These are phyloP conservation scores for Gaultheria prostrata DNA, from an alignment of 148 eudicot genomes.

Conservation along the genomic window DNA sequence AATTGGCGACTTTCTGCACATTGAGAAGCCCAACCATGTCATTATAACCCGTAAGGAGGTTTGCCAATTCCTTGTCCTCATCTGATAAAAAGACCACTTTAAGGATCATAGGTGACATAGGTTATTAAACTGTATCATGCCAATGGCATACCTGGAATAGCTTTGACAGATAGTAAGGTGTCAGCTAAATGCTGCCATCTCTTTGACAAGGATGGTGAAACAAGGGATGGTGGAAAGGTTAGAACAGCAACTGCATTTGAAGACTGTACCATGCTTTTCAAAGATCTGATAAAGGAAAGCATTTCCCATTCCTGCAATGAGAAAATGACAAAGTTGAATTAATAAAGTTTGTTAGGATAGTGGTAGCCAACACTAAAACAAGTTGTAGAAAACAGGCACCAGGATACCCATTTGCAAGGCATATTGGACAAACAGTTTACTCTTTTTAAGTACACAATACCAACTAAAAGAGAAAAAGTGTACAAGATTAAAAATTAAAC, in stretches of 20 bases:
- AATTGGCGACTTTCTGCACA: conserved; percentile 81
- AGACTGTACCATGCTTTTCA: conserved; percentile 66
- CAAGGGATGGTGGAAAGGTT: conserved; percentile 74
- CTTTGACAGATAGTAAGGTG: conserved; percentile 81
- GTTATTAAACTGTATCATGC: background rate
- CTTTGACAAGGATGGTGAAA: conserved; percentile 70
- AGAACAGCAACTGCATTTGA: conserved; percentile 82
- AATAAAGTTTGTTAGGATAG: background rate
- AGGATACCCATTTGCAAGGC: background rate
- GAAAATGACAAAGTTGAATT: background rate
- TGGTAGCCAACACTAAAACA: background rate
- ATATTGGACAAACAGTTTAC: background rate
- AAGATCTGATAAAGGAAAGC: conserved; percentile 77
- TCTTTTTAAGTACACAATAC: background rate
- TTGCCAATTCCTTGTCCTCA: conserved; percentile 89
- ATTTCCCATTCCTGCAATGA: conserved; percentile 79
- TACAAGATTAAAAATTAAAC: background rate
- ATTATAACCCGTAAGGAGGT: conserved; percentile 84
- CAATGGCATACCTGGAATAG: conserved; percentile 66
- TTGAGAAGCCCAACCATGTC: conserved; percentile 95
- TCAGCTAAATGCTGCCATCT: conserved; percentile 98
- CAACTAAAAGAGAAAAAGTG: background rate
- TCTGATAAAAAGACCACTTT: conserved; percentile 37
- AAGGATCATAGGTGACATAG: conserved; percentile 9
- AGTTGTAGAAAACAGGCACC: background rate